phyloP scores from a whole-genome alignment of 768 basidiomycete species.

The Psilocybe tampanensis region DNA sequence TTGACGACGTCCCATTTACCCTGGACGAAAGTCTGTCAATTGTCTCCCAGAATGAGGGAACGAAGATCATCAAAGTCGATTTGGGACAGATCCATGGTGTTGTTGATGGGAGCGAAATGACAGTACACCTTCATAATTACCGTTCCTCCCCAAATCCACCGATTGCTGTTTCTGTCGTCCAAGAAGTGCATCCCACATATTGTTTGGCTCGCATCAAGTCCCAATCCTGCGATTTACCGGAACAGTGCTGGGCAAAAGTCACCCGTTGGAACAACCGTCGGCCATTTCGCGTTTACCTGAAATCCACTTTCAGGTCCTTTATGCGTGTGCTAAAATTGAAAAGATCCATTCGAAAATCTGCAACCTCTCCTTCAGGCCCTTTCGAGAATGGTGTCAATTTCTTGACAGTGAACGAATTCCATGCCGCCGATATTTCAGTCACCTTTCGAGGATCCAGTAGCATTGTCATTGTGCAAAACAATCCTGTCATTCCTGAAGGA shows the following conservation, averaged over 20 bases:
- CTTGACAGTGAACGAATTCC: conserved; percentile 44
- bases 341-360: conserved; percentile 35
- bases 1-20: conserved; percentile 58
- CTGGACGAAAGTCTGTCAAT: conserved; percentile 50
- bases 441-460: conserved; percentile 36
- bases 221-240: conserved; percentile 29
- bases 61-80: conserved; percentile 45
- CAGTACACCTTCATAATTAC: conserved; percentile 62
- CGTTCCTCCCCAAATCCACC: conserved; percentile 58
- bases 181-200: conserved; percentile 60
- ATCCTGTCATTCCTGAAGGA: conserved; percentile 39
- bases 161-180: conserved; percentile 51
- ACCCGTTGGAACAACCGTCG: conserved; percentile 53
- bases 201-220: conserved; percentile 50
- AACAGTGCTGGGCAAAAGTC: conserved; percentile 54
- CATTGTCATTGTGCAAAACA: conserved; percentile 47
- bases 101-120: conserved; percentile 63
- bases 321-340: conserved; percentile 46
- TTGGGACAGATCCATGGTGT: conserved; percentile 67
- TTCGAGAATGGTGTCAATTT: conserved; percentile 45
- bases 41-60: conserved; percentile 40
- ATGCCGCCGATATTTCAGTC: conserved; percentile 54
- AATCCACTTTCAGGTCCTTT: conserved; percentile 48
- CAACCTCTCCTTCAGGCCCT: conserved; percentile 23
- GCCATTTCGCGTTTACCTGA: conserved; percentile 57